Conservation (phyloP, 768 basidiomycete species). For the Calvatia gigantea region DNA sequence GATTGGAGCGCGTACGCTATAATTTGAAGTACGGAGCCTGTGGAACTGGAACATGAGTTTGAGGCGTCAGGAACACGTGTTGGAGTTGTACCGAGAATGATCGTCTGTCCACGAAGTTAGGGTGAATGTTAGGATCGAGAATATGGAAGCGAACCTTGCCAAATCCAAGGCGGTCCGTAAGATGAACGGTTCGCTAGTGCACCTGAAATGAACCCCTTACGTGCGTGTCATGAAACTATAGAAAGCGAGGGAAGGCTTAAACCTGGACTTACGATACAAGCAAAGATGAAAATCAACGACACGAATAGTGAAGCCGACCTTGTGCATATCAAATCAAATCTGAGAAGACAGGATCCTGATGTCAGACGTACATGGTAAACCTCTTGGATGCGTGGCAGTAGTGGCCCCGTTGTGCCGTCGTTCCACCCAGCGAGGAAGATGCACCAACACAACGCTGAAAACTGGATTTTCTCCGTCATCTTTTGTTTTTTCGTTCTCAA, state of each 20-base stretch:
- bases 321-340: neutral
- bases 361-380: constrained; percentile 39
- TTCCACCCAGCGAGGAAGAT: constrained; percentile 74
- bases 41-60: neutral
- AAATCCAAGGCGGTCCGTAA: constrained; percentile 36
- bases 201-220: constrained; percentile 38
- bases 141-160: constrained; percentile 31
- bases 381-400: constrained; percentile 67
- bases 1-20: constrained; percentile 51
- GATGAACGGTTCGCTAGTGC: constrained; percentile 35
- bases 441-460: constrained; percentile 49
- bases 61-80: neutral
- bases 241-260: neutral
- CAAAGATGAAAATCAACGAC: constrained; percentile 54
- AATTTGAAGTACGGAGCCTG: constrained; percentile 51
- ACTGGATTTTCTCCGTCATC: constrained; percentile 37
- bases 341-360: neutral
- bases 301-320: constrained; percentile 53
- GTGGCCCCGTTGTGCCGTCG: constrained; percentile 70
- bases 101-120: neutral
- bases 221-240: neutral
- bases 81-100: constrained; percentile 9
- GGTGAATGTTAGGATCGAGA: neutral
- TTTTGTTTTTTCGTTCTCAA: constrained; percentile 21
- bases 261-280: constrained; percentile 31